phyloP scores from a whole-genome alignment of 768 basidiomycete genomes.

The Lentinula boryana region DNA sequence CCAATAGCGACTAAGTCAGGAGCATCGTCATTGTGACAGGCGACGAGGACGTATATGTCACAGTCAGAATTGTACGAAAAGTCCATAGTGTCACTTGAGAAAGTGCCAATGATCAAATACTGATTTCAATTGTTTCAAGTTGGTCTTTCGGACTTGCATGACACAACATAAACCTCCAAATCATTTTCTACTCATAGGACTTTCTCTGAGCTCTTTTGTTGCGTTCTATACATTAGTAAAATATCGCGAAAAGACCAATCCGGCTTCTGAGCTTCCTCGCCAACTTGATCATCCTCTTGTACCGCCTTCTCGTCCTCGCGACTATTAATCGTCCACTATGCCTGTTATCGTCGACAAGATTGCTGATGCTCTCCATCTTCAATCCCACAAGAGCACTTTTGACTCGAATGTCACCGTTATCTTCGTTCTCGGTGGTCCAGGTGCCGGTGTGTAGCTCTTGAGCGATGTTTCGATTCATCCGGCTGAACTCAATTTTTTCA shows the following conservation, averaged over 20 bases:
- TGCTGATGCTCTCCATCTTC: conserved; percentile 26
- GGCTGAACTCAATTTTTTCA: conserved; percentile 22
- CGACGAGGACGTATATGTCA: conserved; percentile 54
- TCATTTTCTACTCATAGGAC: conserved; percentile 53
- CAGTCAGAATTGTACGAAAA: conserved; percentile 54
- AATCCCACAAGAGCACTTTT: conserved; percentile 40
- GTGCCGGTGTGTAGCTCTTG: conserved; percentile 57
- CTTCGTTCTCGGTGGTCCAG: conserved; percentile 95
- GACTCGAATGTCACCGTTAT: conserved; percentile 81
- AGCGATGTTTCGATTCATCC: conserved; percentile 4
- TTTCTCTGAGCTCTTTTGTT: conserved; percentile 51
- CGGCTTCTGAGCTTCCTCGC: conserved; percentile 55
- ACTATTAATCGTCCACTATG: conserved; percentile 23
- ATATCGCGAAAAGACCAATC: conserved; percentile 47
- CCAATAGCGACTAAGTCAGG: conserved; percentile 68
- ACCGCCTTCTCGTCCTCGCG: conserved; percentile 47
- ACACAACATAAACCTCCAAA: conserved; percentile 39
- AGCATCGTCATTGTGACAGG: conserved; percentile 60
- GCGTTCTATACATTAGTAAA: conserved; percentile 53
- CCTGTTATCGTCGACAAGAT: conserved; percentile 38
- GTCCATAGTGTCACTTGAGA: conserved; percentile 37
- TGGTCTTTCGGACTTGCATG: neutral
- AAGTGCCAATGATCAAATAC: neutral
- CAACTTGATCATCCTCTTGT: conserved; percentile 62
- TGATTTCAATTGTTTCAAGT: neutral